A percentile compares a stretch with the other conserved stretches of the same genome.
phyloP scores from a whole-genome alignment of 2,329 filamentous ascomycete species.

The Calonectria montana region DNA sequence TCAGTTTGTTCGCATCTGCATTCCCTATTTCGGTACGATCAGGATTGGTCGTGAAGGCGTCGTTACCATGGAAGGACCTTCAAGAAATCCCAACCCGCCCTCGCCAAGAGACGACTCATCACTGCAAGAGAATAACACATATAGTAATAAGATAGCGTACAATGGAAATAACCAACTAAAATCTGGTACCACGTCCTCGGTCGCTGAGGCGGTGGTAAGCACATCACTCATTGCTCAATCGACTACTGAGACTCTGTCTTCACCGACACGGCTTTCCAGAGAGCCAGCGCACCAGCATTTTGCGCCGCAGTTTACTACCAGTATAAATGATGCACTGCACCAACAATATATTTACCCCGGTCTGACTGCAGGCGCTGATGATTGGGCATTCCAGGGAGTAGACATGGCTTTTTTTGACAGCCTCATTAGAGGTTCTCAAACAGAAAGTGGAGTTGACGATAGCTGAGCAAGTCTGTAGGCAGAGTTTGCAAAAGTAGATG shows the following conservation, averaged over 20 bases:
- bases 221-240: background rate
- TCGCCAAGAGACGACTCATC: background rate
- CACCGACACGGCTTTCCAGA: background rate
- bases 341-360: slow-evolving; percentile 15
- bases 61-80: background rate
- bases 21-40: slow-evolving; percentile 21
- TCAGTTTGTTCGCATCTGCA: background rate
- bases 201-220: no score
- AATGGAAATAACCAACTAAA: no score
- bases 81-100: background rate
- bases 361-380: slow-evolving; percentile 12
- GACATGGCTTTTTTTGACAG: slow-evolving; percentile 31
- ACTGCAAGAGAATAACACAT: no score
- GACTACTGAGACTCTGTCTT: background rate
- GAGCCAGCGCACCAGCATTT: background rate
- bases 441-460: background rate
- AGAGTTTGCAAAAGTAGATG: no score
- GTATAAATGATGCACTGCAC: background rate
- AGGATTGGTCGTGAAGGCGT: slow-evolving; percentile 8
- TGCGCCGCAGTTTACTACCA: background rate
- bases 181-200: no score
- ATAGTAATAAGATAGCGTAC: no score
- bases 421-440: slow-evolving; percentile 12
- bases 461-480: background rate
- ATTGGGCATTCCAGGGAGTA: slow-evolving; percentile 30